These are phyloP conservation scores for Botrytis sinoallii DNA, from an alignment of 2,329 filamentous ascomycete species.

Conservation along the genomic window DNA sequence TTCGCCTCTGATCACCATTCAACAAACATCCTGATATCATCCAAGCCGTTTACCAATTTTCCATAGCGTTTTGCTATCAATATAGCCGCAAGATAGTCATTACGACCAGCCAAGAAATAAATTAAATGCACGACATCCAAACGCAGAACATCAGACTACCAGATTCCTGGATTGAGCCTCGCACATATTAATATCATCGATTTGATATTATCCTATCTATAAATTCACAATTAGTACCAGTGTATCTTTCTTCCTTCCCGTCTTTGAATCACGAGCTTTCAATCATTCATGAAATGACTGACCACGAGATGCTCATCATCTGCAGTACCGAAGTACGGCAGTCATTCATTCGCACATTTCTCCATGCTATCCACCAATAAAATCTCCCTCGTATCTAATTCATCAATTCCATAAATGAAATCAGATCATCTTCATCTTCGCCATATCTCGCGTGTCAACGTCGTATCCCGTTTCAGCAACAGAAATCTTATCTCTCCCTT, in stretches of 20 bases:
- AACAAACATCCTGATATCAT: background rate
- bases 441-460: background rate
- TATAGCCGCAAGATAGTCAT: slow-evolving; percentile 7
- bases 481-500: background rate
- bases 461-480: slow-evolving; percentile 6
- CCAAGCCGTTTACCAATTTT: background rate
- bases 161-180: slow-evolving; percentile 15
- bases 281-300: background rate
- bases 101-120: background rate
- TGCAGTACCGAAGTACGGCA: slow-evolving; percentile 8
- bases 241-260: background rate
- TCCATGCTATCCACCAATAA: background rate
- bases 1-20: background rate
- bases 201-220: slow-evolving; percentile 8
- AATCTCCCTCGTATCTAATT: background rate
- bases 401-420: background rate
- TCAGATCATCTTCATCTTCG: background rate
- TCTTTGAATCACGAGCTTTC: slow-evolving; percentile 10
- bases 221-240: background rate
- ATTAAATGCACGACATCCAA: slow-evolving; percentile 13
- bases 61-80: background rate
- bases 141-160: slow-evolving; percentile 5
- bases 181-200: background rate
- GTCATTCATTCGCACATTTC: background rate
- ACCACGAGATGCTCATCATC: background rate